Base-by-base conservation (phyloP, 331 rosid genomes). In the Erythrophleum ivorense region DNA sequence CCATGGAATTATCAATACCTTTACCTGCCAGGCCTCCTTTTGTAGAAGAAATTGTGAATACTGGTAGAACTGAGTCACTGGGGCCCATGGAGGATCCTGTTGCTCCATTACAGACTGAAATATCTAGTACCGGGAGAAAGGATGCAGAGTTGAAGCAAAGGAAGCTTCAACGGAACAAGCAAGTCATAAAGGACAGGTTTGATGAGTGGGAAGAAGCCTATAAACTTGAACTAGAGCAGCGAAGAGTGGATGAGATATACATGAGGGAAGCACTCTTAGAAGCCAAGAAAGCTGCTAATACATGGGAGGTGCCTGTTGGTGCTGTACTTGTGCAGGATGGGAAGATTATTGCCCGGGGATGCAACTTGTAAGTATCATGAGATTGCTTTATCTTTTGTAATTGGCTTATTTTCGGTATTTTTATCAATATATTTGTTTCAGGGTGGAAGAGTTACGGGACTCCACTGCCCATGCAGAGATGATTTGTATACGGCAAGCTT, bases 281-380 rank as follows among this genome's bases (percentile, higher is more conserved):
- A 88, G 98, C 99, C 41, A 89, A 85, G 89, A 96, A 92, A 82
- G 99, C 99, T 64, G 99, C 91, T 82, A 97, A 92, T 85, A 82
- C 82, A 40, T 96, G 99, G 99, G 99, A 96, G 88, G 99, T 96
- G 36, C 99, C 99, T 80, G 97, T 96, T 64, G 99, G 99, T 75
- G 97, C 99, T 57, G 97, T 96, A 41, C 87, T 96, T 73, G 98
- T 96, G 86, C 97, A 85, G 64, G 85, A 96, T 60, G 99, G 99
- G 68, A 91, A 89, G 78, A 87, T 96, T 78, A 89, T 96, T 83
- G 94, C 98, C 24, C 96, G 99, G 33, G 99, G 98, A 65, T 90
- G 80, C 86, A 94, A 94, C 90, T 85, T 94, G 99, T 96, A 86
- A 86, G 99, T 84, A 54, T 81, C 75, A 40, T 63, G 45, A 62